Evolutionary conservation across 495 filamentous ascomycete genomes (phyloP).

Genomic region (Cercophora newfieldiana): DNA sequence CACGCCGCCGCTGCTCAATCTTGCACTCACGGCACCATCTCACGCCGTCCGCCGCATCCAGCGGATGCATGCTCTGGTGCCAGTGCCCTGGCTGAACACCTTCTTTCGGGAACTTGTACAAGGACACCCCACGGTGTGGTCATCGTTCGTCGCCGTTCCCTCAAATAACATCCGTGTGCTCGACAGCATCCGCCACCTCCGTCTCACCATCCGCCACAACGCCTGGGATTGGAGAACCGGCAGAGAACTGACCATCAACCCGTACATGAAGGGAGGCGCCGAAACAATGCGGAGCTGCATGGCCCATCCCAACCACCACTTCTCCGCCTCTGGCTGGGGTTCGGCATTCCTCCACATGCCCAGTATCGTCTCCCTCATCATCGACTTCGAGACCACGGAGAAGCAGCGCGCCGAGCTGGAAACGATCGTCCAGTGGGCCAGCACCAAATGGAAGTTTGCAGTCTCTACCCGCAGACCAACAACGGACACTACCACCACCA

Average conservation of each 20-base stretch:
- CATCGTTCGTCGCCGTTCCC: too few species aligned
- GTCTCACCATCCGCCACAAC: slow-evolving; percentile 8
- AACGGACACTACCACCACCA: background rate
- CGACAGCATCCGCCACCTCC: background rate
- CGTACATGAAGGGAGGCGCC: background rate
- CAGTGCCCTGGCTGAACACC: too few species aligned
- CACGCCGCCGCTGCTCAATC: background rate
- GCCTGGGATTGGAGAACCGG: background rate
- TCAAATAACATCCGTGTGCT: too few species aligned
- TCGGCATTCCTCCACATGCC: background rate
- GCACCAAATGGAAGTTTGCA: background rate
- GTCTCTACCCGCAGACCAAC: background rate
- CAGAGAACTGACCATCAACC: background rate
- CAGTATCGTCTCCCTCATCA: background rate
- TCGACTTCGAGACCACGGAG: slow-evolving; percentile 7
- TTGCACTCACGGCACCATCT: background rate
- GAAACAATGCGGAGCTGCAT: background rate
- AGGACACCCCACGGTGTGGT: too few species aligned
- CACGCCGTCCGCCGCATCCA: background rate
- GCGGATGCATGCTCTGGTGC: background rate
- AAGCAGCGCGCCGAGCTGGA: background rate
- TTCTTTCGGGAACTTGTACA: too few species aligned
- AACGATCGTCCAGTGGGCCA: background rate
- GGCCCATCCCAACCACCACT: background rate
- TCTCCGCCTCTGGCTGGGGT: background rate